Evolutionary conservation across 2,329 filamentous ascomycete genomes (phyloP), one percentile per base, ranked within the genome.

Genomic region (Pseudogymnoascus sp.): DNA sequence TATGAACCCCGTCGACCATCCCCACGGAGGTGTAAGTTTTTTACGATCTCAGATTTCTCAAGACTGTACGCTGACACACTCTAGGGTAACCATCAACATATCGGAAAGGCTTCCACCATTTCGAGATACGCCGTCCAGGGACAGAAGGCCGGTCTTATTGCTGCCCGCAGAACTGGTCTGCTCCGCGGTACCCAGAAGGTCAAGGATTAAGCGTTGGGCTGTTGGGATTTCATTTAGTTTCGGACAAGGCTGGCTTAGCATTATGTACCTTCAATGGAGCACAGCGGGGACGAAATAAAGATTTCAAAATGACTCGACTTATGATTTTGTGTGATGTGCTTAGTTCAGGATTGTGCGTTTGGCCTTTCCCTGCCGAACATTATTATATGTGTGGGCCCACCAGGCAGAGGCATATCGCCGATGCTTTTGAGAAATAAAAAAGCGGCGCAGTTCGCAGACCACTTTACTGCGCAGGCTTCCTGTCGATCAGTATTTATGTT

Each of bases 111-210:
- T 74, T 99, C 94, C 71, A 99, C 94, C 78, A 99, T 99, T 82
- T 96, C 91, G 73, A 88, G 94, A 80, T 96, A 96, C 84, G 94
- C 94, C 75, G 89, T 88, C 79, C 88, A 92, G 81, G 94, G 94
- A 89, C 94, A 99, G 84, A 99, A 99, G 87, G 94, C 94, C 75
- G 94, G 94, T 97, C 93, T 99, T 78, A 99, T 99, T 83, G 94
- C 94, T 81, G 94, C 94, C 81, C 87, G 94, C 81, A 90, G 95
- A 86, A 99, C 94, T 80, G 94, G 94, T 97, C 87, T 99, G 82
- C 87, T 99, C 78, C 93, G 94, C 83, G 94, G 94, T 96, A 97
- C 94, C 78, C 94, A 99, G 85, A 99, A 99, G 90, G 91, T 86
- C 78, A 99, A 99, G 91, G 95, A 99, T 72, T 93, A 92, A 59